Evolutionary conservation across 2,329 filamentous ascomycete species (phyloP).

Genomic region (Hypoxylon sp.): DNA sequence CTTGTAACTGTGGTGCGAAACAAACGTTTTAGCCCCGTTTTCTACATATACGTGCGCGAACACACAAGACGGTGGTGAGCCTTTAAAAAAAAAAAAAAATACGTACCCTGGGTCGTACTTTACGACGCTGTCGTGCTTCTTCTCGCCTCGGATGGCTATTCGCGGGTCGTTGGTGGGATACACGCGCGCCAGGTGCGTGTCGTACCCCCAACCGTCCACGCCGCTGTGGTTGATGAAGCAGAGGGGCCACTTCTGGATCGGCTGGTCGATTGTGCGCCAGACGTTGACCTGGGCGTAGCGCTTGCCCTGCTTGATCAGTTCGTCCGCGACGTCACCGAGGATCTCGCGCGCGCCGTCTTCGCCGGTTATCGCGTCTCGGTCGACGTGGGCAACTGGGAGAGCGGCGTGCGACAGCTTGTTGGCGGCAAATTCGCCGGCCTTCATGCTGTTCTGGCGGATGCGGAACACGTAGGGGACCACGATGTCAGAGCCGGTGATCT

Average conservation of each 20-base stretch:
- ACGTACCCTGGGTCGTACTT: conserved; percentile 50
- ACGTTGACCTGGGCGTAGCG: conserved; percentile 52
- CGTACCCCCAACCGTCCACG: conserved; percentile 48
- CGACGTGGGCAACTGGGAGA: conserved; percentile 50
- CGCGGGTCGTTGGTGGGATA: conserved; percentile 50
- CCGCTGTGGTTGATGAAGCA: conserved; percentile 50
- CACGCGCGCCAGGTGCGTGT: conserved; percentile 49
- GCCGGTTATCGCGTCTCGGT: conserved; percentile 49
- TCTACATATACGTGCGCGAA: conserved; percentile 2
- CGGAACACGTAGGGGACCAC: conserved; percentile 52
- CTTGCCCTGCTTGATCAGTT: conserved; percentile 47
- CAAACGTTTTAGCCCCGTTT: conserved; percentile 23
- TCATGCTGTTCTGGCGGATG: conserved; percentile 50
- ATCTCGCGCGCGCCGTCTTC: conserved; percentile 49
- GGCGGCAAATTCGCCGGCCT: conserved; percentile 46
- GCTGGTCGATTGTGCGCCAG: conserved; percentile 50
- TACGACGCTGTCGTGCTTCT: conserved; percentile 51
- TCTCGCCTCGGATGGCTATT: conserved; percentile 48
- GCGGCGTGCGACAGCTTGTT: conserved; percentile 49
- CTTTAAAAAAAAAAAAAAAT: too few species aligned
- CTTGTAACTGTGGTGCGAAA: conserved; percentile 43
- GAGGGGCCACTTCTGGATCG: conserved; percentile 51
- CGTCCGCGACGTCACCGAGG: conserved; percentile 47
- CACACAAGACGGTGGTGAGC: not conserved
- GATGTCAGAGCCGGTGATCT: conserved; percentile 48